Evolutionary conservation across 352 stramenopile species (phyloP).

Genomic region (Stephanocyclus meneghinianus): DNA sequence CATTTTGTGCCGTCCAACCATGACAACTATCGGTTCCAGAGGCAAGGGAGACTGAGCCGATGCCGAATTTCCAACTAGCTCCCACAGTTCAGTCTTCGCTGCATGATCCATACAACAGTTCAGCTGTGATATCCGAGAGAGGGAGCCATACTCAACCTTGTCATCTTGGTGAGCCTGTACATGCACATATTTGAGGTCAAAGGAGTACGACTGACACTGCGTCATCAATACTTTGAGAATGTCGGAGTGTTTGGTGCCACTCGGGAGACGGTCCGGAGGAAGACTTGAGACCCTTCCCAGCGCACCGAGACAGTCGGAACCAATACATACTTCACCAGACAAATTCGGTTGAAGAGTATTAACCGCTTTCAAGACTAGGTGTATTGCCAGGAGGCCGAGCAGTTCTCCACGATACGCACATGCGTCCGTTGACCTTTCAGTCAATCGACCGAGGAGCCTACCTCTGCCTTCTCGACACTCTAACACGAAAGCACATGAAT

Average conservation of each 20-base stretch:
- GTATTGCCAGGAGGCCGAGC: constrained; percentile 1
- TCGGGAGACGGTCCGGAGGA: not conserved
- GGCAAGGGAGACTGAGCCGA: not conserved
- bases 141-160: not conserved
- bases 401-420: constrained; percentile 9
- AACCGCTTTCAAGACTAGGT: not conserved
- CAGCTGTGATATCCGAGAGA: not conserved
- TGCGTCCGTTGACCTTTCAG: not conserved
- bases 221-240: constrained; percentile 14
- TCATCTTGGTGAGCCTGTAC: constrained; percentile 9
- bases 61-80: not conserved
- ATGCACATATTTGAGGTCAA: constrained; percentile 1
- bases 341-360: not conserved
- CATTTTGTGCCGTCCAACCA: constrained; percentile 11
- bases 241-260: constrained; percentile 3
- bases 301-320: not conserved
- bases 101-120: constrained; percentile 3
- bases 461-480: constrained; percentile 15
- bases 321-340: not conserved
- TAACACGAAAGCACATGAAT: constrained; percentile 11
- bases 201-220: not conserved
- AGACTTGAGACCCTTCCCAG: not conserved
- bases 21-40: constrained; percentile 8
- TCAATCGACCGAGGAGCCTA: constrained; percentile 3
- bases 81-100: not conserved